phyloP scores from a whole-genome alignment of 73 alveolate genomes.

The Urostyla sp. region DNA sequence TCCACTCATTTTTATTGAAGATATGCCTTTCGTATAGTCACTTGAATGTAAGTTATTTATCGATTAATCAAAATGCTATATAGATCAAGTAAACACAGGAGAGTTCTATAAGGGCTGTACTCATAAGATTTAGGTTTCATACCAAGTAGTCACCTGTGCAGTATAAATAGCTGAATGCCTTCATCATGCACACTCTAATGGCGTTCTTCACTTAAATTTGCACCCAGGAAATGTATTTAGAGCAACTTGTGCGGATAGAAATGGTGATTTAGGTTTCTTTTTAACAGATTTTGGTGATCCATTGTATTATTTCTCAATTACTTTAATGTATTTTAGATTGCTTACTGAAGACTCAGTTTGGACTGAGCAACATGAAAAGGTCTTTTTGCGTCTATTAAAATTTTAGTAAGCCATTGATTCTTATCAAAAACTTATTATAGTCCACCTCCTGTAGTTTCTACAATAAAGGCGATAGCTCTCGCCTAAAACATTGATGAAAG shows the following conservation, averaged over 20 bases:
- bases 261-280: slow-evolving; percentile 38
- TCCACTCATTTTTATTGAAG: slow-evolving; percentile 56
- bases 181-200: slow-evolving; percentile 59
- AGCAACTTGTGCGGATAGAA: slow-evolving; percentile 48
- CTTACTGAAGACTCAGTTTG: slow-evolving; percentile 21
- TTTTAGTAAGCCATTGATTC: slow-evolving; percentile 48
- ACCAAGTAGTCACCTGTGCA: slow-evolving; percentile 23
- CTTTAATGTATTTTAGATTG: too few relatives aligned
- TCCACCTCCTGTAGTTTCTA: slow-evolving; percentile 44
- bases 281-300: slow-evolving; percentile 65
- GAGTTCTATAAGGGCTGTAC: slow-evolving; percentile 39
- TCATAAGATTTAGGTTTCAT: slow-evolving; percentile 41
- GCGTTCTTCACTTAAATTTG: slow-evolving; percentile 50
- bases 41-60: slow-evolving; percentile 23
- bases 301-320: too few relatives aligned
- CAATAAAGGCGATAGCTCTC: slow-evolving; percentile 12
- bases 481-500: slow-evolving; percentile 18
- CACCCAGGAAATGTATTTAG: slow-evolving; percentile 52
- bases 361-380: slow-evolving; percentile 42
- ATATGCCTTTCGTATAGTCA: slow-evolving; percentile 43
- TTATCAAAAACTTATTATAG: slow-evolving; percentile 9
- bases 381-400: slow-evolving; percentile 36
- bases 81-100: not conserved
- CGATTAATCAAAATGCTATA: not conserved
- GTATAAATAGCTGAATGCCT: slow-evolving; percentile 30